Evolutionary conservation across 495 filamentous ascomycete species (phyloP).

Genomic region (Pyronema domesticum): DNA sequence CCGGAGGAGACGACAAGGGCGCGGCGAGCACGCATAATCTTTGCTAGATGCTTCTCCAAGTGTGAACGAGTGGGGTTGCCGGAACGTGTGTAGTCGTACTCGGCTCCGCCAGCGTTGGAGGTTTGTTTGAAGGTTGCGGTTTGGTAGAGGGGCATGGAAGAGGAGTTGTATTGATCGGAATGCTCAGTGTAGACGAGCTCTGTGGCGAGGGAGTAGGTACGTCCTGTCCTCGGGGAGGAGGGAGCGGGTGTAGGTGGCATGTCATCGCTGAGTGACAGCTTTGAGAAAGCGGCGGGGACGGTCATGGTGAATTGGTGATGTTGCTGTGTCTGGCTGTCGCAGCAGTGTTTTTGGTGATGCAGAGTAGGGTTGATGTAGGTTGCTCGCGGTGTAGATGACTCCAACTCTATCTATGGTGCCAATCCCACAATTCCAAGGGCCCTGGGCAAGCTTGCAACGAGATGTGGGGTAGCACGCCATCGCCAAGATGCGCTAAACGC

Average conservation of each 20-base stretch:
- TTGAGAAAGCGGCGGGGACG: constrained; percentile 33
- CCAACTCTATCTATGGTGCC: too few species aligned
- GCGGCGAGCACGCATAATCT: constrained; percentile 90
- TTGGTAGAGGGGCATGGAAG: constrained; percentile 92
- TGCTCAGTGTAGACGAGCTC: constrained; percentile 91
- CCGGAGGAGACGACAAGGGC: constrained; percentile 85
- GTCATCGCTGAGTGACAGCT: constrained; percentile 69
- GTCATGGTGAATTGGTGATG: background rate
- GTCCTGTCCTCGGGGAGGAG: constrained; percentile 68
- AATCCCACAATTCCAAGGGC: too few species aligned
- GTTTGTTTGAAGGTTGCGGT: constrained; percentile 95
- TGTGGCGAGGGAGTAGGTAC: constrained; percentile 80
- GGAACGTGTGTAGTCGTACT: constrained; percentile 96
- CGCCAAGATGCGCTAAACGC: background rate
- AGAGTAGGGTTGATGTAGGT: background rate
- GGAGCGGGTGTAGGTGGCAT: constrained; percentile 88
- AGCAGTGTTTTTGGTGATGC: background rate
- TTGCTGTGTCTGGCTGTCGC: background rate
- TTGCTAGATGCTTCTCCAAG: constrained; percentile 88
- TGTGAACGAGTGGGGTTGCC: constrained; percentile 94
- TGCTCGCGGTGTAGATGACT: background rate
- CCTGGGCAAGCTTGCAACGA: background rate
- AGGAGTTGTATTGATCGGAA: constrained; percentile 88
- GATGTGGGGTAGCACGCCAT: constrained; percentile 2
- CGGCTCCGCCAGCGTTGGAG: constrained; percentile 53